Conservation (phyloP, 176 grass and related monocot species). For the Miscanthus lutarioriparius region DNA sequence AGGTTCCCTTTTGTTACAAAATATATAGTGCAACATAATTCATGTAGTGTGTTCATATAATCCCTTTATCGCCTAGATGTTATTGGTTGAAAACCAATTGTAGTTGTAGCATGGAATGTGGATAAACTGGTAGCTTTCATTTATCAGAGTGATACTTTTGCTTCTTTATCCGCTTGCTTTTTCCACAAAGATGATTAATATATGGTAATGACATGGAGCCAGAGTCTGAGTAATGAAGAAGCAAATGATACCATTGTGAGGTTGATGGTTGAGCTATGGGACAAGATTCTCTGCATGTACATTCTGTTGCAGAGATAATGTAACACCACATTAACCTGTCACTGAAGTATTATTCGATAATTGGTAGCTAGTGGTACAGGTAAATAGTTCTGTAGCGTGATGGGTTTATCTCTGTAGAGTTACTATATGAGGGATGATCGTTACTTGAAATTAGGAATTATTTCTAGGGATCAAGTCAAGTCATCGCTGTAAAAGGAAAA, state of each 20-base stretch:
- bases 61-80: background rate
- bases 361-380: background rate
- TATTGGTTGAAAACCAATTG: background rate
- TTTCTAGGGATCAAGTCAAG: background rate
- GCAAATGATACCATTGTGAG: background rate
- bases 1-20: conserved; percentile 5
- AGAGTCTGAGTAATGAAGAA: background rate
- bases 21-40: background rate
- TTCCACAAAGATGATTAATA: background rate
- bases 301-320: background rate
- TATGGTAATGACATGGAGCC: background rate
- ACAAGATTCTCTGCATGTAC: background rate
- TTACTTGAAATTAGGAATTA: background rate
- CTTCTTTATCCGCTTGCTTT: background rate
- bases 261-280: background rate
- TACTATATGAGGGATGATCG: background rate
- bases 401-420: background rate
- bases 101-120: background rate
- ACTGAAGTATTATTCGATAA: background rate
- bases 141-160: background rate
- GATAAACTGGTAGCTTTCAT: background rate
- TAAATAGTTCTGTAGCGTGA: background rate
- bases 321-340: background rate
- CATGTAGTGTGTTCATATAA: background rate
- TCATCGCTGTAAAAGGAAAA: background rate